phyloP scores from a whole-genome alignment of 768 basidiomycete species.

The Calvatia gigantea region DNA sequence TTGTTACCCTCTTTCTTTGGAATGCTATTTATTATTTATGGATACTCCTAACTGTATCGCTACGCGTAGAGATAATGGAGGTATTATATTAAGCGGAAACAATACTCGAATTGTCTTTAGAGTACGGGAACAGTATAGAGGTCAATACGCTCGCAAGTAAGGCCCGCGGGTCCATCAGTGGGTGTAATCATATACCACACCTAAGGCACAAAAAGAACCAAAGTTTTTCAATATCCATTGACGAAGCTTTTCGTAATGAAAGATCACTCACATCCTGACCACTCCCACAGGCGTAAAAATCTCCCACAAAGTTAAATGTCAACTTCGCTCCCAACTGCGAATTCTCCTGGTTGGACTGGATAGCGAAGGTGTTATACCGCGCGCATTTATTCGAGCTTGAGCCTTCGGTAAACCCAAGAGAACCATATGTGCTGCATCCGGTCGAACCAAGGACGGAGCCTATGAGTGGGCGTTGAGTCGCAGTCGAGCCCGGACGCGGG shows the following conservation, averaged over 20 bases:
- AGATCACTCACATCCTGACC: slow-evolving; percentile 22
- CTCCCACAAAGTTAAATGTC: slow-evolving; percentile 24
- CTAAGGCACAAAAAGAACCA: slow-evolving; percentile 12
- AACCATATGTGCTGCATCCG: slow-evolving; percentile 25
- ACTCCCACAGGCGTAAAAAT: slow-evolving; percentile 27
- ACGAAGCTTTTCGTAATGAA: neutral
- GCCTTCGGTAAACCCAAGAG: slow-evolving; percentile 23
- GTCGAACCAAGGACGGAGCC: slow-evolving; percentile 17
- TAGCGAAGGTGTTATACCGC: slow-evolving; percentile 21
- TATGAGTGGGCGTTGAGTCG: slow-evolving; percentile 17
- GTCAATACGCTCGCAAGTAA: slow-evolving; percentile 16
- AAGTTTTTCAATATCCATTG: neutral
- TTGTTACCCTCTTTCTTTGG: neutral
- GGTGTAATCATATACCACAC: slow-evolving; percentile 22
- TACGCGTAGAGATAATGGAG: neutral
- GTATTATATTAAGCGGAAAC: no score
- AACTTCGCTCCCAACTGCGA: slow-evolving; percentile 26
- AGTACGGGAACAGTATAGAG: slow-evolving; percentile 21
- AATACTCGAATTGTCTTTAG: no score
- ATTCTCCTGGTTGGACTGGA: slow-evolving; percentile 26
- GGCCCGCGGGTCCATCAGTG: slow-evolving; percentile 14
- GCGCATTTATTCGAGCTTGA: slow-evolving; percentile 30
- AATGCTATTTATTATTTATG: neutral
- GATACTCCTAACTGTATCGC: neutral
- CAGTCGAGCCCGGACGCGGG: slow-evolving; percentile 16